Percentiles rank a stretch among this genome's conserved stretches.
These are phyloP conservation scores for Gyromitra esculenta DNA, from an alignment of 2,329 filamentous ascomycete genomes.

Conservation along the genomic window DNA sequence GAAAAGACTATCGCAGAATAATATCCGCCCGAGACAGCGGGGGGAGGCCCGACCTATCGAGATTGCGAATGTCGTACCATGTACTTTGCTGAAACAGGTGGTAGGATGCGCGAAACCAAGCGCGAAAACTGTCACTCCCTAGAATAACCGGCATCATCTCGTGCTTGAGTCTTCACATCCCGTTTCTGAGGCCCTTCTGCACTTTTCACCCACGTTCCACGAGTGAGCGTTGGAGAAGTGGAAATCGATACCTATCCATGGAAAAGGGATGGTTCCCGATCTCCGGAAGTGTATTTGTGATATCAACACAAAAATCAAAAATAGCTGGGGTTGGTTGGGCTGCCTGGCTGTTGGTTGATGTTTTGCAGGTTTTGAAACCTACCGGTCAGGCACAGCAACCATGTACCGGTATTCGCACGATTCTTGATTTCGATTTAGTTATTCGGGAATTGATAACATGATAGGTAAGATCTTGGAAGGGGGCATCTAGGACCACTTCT, in stretches of 20 bases:
- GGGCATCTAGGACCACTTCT: constrained; percentile 3
- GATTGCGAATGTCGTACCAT: neutral
- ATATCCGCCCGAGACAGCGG: neutral
- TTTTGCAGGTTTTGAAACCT: constrained; percentile 17
- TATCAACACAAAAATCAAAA: constrained; percentile 12
- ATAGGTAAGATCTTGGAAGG: constrained; percentile 1
- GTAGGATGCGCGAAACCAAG: neutral
- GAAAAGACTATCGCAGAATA: neutral
- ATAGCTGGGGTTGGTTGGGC: neutral
- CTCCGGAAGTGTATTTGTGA: constrained; percentile 3
- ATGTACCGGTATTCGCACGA: constrained; percentile 27
- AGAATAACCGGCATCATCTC: constrained; percentile 6
- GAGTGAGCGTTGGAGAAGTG: neutral
- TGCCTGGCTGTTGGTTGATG: constrained; percentile 18
- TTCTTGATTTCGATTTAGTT: constrained; percentile 26
- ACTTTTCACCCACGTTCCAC: neutral
- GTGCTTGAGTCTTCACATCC: neutral
- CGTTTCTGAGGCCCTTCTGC: neutral
- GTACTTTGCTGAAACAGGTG: neutral
- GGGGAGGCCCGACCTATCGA: neutral
- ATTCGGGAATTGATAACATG: neutral
- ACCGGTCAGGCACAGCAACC: constrained; percentile 26
- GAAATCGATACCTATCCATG: constrained; percentile 12
- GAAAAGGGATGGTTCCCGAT: constrained; percentile 11
- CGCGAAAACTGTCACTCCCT: neutral